phyloP scores from a whole-genome alignment of 176 grass and related monocot species.

The Carex scoparia region DNA sequence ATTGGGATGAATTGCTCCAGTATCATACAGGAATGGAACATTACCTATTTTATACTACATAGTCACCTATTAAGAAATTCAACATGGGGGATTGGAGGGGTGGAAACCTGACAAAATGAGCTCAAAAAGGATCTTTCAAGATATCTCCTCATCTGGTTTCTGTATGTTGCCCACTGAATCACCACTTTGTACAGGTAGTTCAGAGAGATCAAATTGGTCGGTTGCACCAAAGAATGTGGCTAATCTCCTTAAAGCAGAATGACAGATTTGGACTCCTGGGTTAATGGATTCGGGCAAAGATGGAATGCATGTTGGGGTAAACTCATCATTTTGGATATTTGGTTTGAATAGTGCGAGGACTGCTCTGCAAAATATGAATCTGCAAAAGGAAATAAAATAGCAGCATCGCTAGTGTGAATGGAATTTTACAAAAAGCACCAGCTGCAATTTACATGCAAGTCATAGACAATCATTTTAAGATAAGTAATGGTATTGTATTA shows the following conservation, averaged over 20 bases:
- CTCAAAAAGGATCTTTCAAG: background rate
- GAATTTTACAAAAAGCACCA: background rate
- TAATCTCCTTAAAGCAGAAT: constrained; percentile 53
- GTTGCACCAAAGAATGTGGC: constrained; percentile 37
- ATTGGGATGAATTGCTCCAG: background rate
- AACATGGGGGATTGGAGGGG: background rate
- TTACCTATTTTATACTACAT: background rate
- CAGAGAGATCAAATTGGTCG: constrained; percentile 40
- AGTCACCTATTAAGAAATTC: background rate
- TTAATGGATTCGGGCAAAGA: constrained; percentile 53
- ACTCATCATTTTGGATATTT: constrained; percentile 38
- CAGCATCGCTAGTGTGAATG: background rate
- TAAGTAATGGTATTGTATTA: constrained; percentile 14
- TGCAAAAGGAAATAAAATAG: constrained; percentile 27
- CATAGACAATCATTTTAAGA: background rate
- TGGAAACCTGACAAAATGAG: background rate
- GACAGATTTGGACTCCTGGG: constrained; percentile 50
- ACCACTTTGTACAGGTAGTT: background rate
- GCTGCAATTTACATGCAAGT: background rate
- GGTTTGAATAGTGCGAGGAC: constrained; percentile 46
- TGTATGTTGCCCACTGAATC: background rate
- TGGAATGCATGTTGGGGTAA: constrained; percentile 53
- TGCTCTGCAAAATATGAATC: constrained; percentile 86
- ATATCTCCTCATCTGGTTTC: background rate
- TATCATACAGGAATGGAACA: background rate